Percentiles rank a stretch among this genome's conserved stretches.
phyloP scores from a whole-genome alignment of 495 filamentous ascomycete species.

The Penicillium dipodomyicola region DNA sequence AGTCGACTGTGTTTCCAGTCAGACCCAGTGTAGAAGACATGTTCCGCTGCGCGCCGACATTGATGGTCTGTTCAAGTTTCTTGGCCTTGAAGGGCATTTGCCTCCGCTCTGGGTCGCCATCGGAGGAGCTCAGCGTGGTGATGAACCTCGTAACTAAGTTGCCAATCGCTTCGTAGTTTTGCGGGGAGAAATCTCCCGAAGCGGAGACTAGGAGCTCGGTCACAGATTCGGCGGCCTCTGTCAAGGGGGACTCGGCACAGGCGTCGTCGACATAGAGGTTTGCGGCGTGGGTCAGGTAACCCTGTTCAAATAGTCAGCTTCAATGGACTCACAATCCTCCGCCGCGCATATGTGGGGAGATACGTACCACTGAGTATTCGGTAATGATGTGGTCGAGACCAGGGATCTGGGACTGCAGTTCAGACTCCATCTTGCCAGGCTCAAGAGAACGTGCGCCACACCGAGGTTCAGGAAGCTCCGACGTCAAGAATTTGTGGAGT shows the following conservation, averaged over 20 bases:
- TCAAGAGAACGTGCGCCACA: background rate
- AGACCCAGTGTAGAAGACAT: slow-evolving; percentile 94
- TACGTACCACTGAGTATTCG: slow-evolving; percentile 75
- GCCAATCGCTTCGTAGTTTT: slow-evolving; percentile 73
- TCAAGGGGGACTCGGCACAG: slow-evolving; percentile 65
- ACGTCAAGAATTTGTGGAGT: slow-evolving; percentile 10
- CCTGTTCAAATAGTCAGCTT: slow-evolving; percentile 41
- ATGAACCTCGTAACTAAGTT: slow-evolving; percentile 91
- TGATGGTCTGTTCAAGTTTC: slow-evolving; percentile 90
- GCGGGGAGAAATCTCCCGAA: slow-evolving; percentile 69
- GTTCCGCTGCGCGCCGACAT: slow-evolving; percentile 89
- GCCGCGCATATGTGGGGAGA: slow-evolving; percentile 3
- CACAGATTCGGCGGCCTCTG: slow-evolving; percentile 80
- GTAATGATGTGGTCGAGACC: slow-evolving; percentile 86
- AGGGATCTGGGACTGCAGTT: slow-evolving; percentile 83
- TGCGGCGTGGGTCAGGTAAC: slow-evolving; percentile 90
- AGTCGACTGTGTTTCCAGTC: slow-evolving; percentile 77
- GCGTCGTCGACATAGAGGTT: slow-evolving; percentile 74
- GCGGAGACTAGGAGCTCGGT: slow-evolving; percentile 86
- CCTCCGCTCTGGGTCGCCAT: slow-evolving; percentile 69
- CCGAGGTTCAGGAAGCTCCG: slow-evolving; percentile 9
- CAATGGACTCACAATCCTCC: background rate
- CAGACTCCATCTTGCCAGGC: slow-evolving; percentile 70
- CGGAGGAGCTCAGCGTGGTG: slow-evolving; percentile 67
- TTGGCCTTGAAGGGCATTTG: slow-evolving; percentile 73